Conservation (phyloP, 345 rosid species). For the Gossypium rotundifolium region DNA sequence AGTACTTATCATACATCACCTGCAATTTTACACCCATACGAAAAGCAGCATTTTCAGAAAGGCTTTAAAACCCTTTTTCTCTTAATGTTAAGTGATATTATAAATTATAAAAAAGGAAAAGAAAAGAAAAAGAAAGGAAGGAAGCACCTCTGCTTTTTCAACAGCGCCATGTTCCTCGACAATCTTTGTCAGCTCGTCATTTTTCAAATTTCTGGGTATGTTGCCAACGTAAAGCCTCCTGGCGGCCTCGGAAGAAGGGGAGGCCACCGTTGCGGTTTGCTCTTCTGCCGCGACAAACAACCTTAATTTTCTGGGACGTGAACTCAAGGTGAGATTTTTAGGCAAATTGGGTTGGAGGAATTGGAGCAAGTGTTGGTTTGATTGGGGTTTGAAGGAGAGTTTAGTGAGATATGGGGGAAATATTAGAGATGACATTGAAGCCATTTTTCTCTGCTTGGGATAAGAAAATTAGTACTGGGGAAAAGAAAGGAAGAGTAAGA, state of each 20-base stretch:
- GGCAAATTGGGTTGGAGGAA: conserved; percentile 9
- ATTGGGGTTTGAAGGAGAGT: conserved; percentile 15
- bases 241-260: conserved; percentile 42
- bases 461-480: not conserved
- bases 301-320: conserved; percentile 22
- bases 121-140: not conserved
- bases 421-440: conserved; percentile 26
- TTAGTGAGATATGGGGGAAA: conserved; percentile 8
- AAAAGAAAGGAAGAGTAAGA: not conserved
- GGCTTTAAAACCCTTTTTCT: not conserved
- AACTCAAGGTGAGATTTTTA: conserved; percentile 1
- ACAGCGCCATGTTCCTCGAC: conserved; percentile 76
- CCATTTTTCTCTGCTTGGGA: conserved; percentile 21
- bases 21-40: conserved; percentile 5
- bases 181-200: conserved; percentile 52
- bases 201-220: conserved; percentile 60
- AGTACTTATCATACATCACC: conserved; percentile 87
- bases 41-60: conserved; percentile 4
- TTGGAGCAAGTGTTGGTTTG: conserved; percentile 25
- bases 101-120: not conserved
- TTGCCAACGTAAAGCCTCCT: conserved; percentile 69
- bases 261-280: conserved; percentile 28
- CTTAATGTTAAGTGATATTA: not conserved
- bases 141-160: conserved; percentile 67
- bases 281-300: conserved; percentile 45